Evolutionary conservation across 1,284 basidiomycete genomes (phyloP).

Genomic region (Ceratobasidium sp.): DNA sequence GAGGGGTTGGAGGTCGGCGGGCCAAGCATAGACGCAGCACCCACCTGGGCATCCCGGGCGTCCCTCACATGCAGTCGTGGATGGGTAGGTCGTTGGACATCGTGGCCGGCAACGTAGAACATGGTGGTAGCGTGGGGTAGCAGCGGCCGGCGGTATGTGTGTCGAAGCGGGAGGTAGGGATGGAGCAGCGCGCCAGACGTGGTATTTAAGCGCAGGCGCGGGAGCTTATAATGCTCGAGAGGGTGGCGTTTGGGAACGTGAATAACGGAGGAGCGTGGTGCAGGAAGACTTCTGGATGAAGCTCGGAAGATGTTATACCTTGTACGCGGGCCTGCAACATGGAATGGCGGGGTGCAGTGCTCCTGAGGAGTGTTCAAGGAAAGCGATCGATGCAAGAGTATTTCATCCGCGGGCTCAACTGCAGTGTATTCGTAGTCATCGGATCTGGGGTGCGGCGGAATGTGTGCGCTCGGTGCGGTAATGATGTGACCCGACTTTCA

Average conservation of each 20-base stretch:
- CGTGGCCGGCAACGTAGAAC: slow-evolving; percentile 55
- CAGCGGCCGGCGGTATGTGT: slow-evolving; percentile 23
- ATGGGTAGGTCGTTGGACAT: slow-evolving; percentile 66
- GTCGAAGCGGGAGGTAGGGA: slow-evolving; percentile 27
- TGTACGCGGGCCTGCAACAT: slow-evolving; percentile 38
- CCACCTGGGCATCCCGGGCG: slow-evolving; percentile 65
- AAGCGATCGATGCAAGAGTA: slow-evolving; percentile 38
- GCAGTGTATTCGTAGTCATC: slow-evolving; percentile 43
- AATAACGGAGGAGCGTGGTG: slow-evolving; percentile 40
- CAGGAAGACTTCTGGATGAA: slow-evolving; percentile 42
- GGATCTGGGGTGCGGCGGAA: slow-evolving; percentile 41
- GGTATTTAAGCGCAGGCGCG: slow-evolving; percentile 37
- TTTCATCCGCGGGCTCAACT: slow-evolving; percentile 43
- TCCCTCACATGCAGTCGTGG: slow-evolving; percentile 67
- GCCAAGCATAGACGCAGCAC: slow-evolving; percentile 51
- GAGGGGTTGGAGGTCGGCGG: neutral
- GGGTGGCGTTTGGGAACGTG: slow-evolving; percentile 41
- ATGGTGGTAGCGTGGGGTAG: slow-evolving; percentile 47
- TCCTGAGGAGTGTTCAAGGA: slow-evolving; percentile 32
- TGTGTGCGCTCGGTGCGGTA: slow-evolving; percentile 32
- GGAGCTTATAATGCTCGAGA: slow-evolving; percentile 25
- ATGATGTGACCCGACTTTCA: slow-evolving; percentile 38
- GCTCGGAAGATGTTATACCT: slow-evolving; percentile 41
- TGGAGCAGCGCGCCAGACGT: slow-evolving; percentile 21
- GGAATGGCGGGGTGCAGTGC: slow-evolving; percentile 33